These are phyloP conservation scores for Grifola frondosa DNA, from an alignment of 1,284 basidiomycete species.

Conservation along the genomic window DNA sequence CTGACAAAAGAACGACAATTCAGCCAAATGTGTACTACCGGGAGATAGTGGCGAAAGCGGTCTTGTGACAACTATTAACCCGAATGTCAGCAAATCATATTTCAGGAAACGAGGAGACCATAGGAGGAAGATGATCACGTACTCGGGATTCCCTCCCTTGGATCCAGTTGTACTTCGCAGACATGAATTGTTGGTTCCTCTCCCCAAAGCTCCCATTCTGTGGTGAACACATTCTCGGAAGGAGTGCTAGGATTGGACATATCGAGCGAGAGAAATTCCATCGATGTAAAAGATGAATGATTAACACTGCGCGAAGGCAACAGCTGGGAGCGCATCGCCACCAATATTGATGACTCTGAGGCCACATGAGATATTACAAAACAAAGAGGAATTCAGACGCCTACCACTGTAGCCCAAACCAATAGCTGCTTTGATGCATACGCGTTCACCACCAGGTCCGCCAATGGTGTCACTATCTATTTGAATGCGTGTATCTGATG, in stretches of 20 bases:
- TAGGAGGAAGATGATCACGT: background rate
- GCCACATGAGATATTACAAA: background rate
- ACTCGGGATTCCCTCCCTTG: constrained; percentile 30
- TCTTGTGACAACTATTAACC: constrained; percentile 40
- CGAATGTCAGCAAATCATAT: constrained; percentile 31
- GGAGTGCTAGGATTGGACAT: constrained; percentile 30
- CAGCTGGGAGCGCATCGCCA: constrained; percentile 58
- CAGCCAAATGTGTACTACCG: constrained; percentile 38
- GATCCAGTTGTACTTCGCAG: constrained; percentile 55
- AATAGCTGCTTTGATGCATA: constrained; percentile 62
- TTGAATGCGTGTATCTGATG: constrained; percentile 21
- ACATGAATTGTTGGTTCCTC: constrained; percentile 63
- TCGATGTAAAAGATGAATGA: constrained; percentile 35
- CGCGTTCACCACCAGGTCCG: constrained; percentile 42
- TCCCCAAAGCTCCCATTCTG: constrained; percentile 61
- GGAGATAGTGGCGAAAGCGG: constrained; percentile 45
- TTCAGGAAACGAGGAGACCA: constrained; percentile 31
- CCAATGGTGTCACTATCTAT: constrained; percentile 31
- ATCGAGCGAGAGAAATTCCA: constrained; percentile 47
- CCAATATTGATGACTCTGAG: constrained; percentile 57
- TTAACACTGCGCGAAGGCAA: constrained; percentile 21
- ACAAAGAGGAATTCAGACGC: background rate
- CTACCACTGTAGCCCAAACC: constrained; percentile 65
- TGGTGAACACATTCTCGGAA: constrained; percentile 31
- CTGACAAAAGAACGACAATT: constrained; percentile 47